These are phyloP conservation scores for Mycosphaerella sp. DNA, from an alignment of 2,329 filamentous ascomycete species.

Conservation along the genomic window DNA sequence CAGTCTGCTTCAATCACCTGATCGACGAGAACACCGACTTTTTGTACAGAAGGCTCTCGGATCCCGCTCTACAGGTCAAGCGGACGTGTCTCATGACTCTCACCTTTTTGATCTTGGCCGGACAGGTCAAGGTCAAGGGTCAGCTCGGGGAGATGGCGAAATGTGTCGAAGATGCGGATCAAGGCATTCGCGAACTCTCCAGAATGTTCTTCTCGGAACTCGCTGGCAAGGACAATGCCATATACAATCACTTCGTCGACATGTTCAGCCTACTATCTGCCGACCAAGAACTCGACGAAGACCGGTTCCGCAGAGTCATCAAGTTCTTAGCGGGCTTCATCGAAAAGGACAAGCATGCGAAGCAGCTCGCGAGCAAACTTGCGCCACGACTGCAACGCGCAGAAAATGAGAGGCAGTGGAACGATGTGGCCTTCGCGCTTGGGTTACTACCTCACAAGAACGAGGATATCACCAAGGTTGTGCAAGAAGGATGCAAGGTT, in stretches of 20 bases:
- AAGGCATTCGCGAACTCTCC: constrained; percentile 84
- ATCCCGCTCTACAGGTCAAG: constrained; percentile 83
- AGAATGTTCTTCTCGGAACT: constrained; percentile 99
- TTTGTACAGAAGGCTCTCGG: constrained; percentile 85
- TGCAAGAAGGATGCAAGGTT: constrained; percentile 64
- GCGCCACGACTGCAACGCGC: constrained; percentile 78
- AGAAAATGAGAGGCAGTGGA: constrained; percentile 93
- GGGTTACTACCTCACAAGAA: constrained; percentile 88
- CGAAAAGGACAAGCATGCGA: constrained; percentile 98
- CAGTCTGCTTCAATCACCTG: constrained; percentile 97
- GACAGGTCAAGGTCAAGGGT: constrained; percentile 98
- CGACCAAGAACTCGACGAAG: constrained; percentile 72
- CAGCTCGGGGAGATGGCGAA: constrained; percentile 99
- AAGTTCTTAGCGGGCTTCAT: constrained; percentile 94
- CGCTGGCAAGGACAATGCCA: constrained; percentile 95
- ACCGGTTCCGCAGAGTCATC: constrained; percentile 77
- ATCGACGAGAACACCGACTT: constrained; percentile 99
- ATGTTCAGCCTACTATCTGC: constrained; percentile 94
- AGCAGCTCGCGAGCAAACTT: constrained; percentile 86
- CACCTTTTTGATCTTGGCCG: constrained; percentile 92
- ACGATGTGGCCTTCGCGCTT: constrained; percentile 89
- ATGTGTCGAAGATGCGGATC: constrained; percentile 93
- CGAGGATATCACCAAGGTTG: constrained; percentile 73
- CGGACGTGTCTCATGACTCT: constrained; percentile 97
- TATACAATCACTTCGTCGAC: constrained; percentile 99